Conservation (phyloP, 2,329 filamentous ascomycete species). For the Pezicula carpinea region DNA sequence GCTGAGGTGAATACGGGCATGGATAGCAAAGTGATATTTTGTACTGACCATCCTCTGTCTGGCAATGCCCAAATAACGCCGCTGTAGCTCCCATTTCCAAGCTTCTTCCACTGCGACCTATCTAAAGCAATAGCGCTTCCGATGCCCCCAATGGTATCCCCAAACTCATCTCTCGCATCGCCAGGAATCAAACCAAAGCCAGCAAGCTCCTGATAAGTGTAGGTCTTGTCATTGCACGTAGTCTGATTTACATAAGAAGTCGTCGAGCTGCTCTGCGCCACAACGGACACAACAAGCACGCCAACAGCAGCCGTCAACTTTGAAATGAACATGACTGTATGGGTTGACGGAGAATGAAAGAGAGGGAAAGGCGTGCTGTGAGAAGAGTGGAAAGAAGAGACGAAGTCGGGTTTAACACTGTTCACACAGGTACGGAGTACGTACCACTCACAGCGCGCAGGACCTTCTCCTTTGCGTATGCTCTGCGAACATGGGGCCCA, state of each 20-base stretch:
- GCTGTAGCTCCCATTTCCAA: constrained; percentile 46
- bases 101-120: constrained; percentile 51
- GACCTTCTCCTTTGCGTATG: too few species aligned
- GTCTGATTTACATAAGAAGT: constrained; percentile 29
- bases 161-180: constrained; percentile 59
- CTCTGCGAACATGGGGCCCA: too few species aligned
- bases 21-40: background rate
- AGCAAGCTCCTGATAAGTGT: constrained; percentile 62
- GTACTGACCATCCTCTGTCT: constrained; percentile 58
- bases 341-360: too few species aligned
- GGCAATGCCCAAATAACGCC: constrained; percentile 59
- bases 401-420: too few species aligned
- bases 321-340: too few species aligned
- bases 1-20: background rate
- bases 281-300: background rate
- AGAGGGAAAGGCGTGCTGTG: too few species aligned
- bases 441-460: too few species aligned
- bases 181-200: constrained; percentile 60
- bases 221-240: constrained; percentile 55
- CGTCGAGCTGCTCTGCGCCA: background rate
- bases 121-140: constrained; percentile 64
- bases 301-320: background rate
- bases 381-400: too few species aligned
- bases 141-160: constrained; percentile 64
- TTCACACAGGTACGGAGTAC: too few species aligned